A percentile compares a stretch with the other conserved stretches of the same genome.
Conservation (phyloP, 768 basidiomycete genomes). For the Tylopilus subfusipes region DNA sequence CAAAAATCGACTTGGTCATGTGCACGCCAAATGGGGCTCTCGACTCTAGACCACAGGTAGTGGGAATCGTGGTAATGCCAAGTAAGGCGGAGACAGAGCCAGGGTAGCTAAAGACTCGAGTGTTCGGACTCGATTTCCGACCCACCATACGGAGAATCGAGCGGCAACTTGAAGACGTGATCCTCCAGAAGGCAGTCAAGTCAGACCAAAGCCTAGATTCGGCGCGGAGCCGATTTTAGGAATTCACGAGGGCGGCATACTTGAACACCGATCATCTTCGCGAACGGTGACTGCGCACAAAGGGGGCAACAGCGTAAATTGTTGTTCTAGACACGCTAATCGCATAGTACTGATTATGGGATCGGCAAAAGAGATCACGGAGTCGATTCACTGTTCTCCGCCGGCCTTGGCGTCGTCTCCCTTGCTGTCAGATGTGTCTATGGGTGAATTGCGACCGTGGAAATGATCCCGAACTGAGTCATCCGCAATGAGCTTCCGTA, state of each 20-base stretch:
- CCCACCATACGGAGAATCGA: constrained; percentile 1
- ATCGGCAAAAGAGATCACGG: constrained; percentile 10
- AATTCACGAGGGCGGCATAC: not conserved
- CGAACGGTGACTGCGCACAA: constrained; percentile 8
- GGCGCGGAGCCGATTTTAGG: not conserved
- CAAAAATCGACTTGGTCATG: not conserved
- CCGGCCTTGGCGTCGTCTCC: not conserved
- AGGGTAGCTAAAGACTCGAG: constrained; percentile 2
- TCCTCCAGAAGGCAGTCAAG: constrained; percentile 10
- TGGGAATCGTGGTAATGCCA: no score
- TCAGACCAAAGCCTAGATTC: constrained; percentile 6
- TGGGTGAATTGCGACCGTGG: not conserved
- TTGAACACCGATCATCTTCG: constrained; percentile 10
- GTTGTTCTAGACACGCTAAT: not conserved
- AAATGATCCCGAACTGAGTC: not conserved
- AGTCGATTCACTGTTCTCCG: not conserved
- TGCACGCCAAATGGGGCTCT: not conserved
- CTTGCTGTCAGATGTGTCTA: not conserved
- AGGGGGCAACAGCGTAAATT: not conserved
- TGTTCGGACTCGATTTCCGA: constrained; percentile 8
- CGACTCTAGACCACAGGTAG: not conserved
- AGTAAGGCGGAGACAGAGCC: not conserved
- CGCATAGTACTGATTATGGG: not conserved
- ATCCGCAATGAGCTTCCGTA: constrained; percentile 25
- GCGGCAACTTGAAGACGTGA: not conserved